Conservation (phyloP, 208 protist genomes). For the Trypanosoma vivax region DNA sequence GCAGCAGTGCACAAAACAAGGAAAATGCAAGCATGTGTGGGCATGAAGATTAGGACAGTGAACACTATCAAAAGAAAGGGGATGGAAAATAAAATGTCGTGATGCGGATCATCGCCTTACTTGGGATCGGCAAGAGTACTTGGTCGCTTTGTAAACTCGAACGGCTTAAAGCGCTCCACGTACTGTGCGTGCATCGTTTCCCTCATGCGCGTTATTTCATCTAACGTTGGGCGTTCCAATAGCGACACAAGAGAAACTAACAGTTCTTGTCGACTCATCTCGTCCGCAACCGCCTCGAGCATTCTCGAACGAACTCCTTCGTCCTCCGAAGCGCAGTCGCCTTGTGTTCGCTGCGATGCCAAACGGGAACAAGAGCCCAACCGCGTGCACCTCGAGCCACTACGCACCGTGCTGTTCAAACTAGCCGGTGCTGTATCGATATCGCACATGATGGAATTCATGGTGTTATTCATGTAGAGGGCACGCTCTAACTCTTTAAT, state of each 20-base stretch:
- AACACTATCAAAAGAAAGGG: not conserved
- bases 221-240: slow-evolving; percentile 10
- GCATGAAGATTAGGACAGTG: no score
- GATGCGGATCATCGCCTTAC: no score
- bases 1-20: no score
- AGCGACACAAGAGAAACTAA: slow-evolving; percentile 15
- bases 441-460: slow-evolving; percentile 7
- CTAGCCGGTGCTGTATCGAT: not conserved
- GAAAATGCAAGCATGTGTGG: no score
- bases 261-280: slow-evolving; percentile 12
- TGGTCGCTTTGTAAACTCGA: not conserved
- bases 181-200: not conserved
- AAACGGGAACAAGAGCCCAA: not conserved
- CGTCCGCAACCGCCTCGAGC: slow-evolving; percentile 10
- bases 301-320: not conserved
- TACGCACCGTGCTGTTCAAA: not conserved
- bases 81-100: not conserved
- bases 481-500: not conserved
- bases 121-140: not conserved
- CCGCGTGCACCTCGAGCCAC: not conserved
- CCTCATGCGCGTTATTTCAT: not conserved
- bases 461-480: slow-evolving; percentile 7
- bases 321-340: not conserved
- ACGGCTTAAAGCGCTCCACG: not conserved
- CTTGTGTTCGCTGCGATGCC: not conserved